Evolutionary conservation across 495 filamentous ascomycete genomes (phyloP).

Genomic region (Xylaria castorea): DNA sequence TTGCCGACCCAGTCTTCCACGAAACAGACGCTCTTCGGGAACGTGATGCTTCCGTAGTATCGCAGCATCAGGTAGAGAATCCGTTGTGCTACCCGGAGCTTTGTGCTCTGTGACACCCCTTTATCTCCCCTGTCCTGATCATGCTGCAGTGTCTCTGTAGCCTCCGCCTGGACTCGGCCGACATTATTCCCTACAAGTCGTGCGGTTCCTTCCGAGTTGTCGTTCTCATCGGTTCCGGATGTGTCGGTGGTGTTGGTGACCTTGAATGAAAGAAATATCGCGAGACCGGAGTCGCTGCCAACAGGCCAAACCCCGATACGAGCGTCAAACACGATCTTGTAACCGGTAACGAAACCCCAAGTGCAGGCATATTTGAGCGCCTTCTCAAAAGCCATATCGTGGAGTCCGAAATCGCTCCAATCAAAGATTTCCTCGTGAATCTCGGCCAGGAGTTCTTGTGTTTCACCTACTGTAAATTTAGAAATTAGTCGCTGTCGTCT

Average conservation of each 20-base stretch:
- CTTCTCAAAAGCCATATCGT: not conserved
- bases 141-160: not conserved
- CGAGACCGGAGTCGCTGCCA: not conserved
- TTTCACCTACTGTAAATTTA: not conserved
- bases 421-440: not conserved
- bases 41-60: not conserved
- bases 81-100: not conserved
- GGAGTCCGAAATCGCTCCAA: not conserved
- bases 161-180: not conserved
- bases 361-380: not conserved
- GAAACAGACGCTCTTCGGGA: not conserved
- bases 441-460: not conserved
- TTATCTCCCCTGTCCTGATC: not conserved
- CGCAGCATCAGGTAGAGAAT: not conserved
- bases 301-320: not conserved
- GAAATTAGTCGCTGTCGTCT: not conserved
- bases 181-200: not conserved
- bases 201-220: not conserved
- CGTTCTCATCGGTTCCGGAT: not conserved
- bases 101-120: not conserved
- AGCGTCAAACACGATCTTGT: not conserved
- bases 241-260: not conserved
- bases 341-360: not conserved
- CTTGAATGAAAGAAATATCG: not conserved
- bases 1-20: not conserved